Evolutionary conservation across 371 early-diverging fungal genomes (phyloP), one percentile per base, ranked within the genome.

Genomic region (Synchytrium microbalum): DNA sequence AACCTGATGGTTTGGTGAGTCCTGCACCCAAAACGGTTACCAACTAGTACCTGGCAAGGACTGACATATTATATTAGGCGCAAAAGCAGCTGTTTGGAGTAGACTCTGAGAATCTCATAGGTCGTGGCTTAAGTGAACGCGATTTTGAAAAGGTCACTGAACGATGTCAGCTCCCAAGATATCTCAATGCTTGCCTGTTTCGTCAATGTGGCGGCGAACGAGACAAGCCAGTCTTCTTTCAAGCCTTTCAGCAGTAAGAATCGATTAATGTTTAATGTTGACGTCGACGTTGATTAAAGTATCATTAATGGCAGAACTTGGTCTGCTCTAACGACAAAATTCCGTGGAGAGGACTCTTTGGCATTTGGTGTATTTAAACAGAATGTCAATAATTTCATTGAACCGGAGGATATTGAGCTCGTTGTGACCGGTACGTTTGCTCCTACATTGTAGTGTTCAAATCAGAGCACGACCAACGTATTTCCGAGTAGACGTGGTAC

Each of bases 151-250:
- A 76, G 2, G 79, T 88, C 5, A 79, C 83, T 25, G 71, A 79
- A 59, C 78, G 77, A 25, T 82, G 82, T 62, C 77, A 71, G 2
- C 61, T 88, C 32, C 84, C 86, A 16, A 72, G 81, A 23, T 87
- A 82, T 60, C 72, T 88, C 72, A 85, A 79, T 62, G 61, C 83
- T 32, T 80, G 82, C 0, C 66, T 88, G 59, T 87, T 85, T 68
- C 76, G 82, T n/a, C 72, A 75, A 55, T 61, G 80, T 19, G 73
- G 75, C 54, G 63, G 56, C 0, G 29, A 26, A 33, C 28, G 28
- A 10, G 67, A n/a, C n/a, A n/a, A n/a, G n/a, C n/a, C n/a, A n/a
- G n/a, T n/a, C n/a, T n/a, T n/a, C n/a, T n/a, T n/a, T n/a, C n/a
- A 13, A n/a, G 55, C 38, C 5, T 58, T 30, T 0, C 51, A 51